Conservation (phyloP, 371 early-diverging fungal genomes). For the Thermomucor indicae-seudaticae region DNA sequence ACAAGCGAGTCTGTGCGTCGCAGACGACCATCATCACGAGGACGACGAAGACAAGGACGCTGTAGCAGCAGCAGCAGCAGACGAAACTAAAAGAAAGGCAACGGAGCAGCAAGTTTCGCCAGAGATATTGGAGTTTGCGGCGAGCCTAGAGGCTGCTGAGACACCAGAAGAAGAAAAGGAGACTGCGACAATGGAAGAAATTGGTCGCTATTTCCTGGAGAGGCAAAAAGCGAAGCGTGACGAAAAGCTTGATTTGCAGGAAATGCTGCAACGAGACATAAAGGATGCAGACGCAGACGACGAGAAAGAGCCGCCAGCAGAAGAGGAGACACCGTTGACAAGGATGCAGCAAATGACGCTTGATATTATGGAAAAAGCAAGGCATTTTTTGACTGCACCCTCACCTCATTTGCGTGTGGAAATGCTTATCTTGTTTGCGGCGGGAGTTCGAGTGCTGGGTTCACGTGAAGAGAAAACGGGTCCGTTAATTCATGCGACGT, state of each 20-base stretch:
- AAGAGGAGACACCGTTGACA: slow-evolving; percentile 17
- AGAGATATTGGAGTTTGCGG: slow-evolving; percentile 24
- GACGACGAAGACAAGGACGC: not conserved
- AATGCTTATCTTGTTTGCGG: slow-evolving; percentile 34
- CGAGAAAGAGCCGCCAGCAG: slow-evolving; percentile 8
- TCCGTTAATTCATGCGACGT: slow-evolving; percentile 47
- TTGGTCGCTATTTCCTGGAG: slow-evolving; percentile 42
- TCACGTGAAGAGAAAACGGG: slow-evolving; percentile 31
- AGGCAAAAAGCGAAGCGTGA: slow-evolving; percentile 25
- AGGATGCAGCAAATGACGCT: slow-evolving; percentile 30
- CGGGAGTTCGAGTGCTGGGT: slow-evolving; percentile 31
- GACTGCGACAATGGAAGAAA: slow-evolving; percentile 32
- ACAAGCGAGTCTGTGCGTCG: not conserved
- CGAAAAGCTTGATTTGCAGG: slow-evolving; percentile 11
- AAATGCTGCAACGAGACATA: slow-evolving; percentile 16
- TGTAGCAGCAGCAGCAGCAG: not conserved
- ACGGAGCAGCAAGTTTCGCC: slow-evolving; percentile 7
- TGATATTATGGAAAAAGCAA: slow-evolving; percentile 39
- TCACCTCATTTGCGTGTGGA: slow-evolving; percentile 47
- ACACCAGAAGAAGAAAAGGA: slow-evolving; percentile 3
- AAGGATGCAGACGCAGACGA: slow-evolving; percentile 3
- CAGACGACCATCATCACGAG: too few relatives aligned
- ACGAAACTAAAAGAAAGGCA: too few relatives aligned
- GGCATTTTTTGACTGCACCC: slow-evolving; percentile 49
- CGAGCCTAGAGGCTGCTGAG: not conserved